These are phyloP conservation scores for Fusarium algeriense DNA, from an alignment of 2,329 filamentous ascomycete species.

Conservation along the genomic window DNA sequence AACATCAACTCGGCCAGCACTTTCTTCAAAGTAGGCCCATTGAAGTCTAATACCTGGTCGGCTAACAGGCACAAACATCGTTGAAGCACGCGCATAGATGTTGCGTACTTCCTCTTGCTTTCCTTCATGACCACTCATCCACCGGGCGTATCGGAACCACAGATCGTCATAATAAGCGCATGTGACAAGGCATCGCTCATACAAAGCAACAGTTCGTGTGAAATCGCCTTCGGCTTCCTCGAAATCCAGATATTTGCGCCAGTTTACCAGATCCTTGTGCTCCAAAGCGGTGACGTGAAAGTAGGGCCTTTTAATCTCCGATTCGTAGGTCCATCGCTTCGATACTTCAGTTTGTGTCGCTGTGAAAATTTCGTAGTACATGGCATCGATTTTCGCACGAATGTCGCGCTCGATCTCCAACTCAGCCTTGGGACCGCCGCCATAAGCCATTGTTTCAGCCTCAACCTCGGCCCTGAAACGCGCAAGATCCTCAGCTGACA, in stretches of 20 bases:
- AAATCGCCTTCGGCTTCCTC: conserved; percentile 89
- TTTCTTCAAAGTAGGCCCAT: conserved; percentile 96
- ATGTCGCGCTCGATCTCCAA: conserved; percentile 87
- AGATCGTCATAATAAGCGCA: conserved; percentile 97
- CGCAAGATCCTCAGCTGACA: conserved; percentile 74
- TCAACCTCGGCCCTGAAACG: conserved; percentile 80
- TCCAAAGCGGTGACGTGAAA: conserved; percentile 97
- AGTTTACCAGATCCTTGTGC: conserved; percentile 85
- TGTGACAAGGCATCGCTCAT: conserved; percentile 92
- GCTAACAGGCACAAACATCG: conserved; percentile 87
- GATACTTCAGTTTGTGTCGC: conserved; percentile 88
- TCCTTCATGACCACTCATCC: conserved; percentile 84
- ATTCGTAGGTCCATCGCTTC: conserved; percentile 94
- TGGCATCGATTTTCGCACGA: conserved; percentile 80
- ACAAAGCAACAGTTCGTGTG: conserved; percentile 81
- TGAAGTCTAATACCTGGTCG: conserved; percentile 86
- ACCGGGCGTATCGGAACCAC: conserved; percentile 96
- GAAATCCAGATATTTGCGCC: conserved; percentile 96
- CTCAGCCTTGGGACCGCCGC: conserved; percentile 70
- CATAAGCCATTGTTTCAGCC: conserved; percentile 68
- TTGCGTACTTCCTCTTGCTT: conserved; percentile 92
- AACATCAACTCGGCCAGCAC: conserved; percentile 78
- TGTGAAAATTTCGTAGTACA: conserved; percentile 84
- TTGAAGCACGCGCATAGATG: conserved; percentile 90
- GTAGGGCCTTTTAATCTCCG: conserved; percentile 94